These are phyloP conservation scores for Dipteronia sinensis DNA, from an alignment of 345 rosid genomes.

Conservation along the genomic window DNA sequence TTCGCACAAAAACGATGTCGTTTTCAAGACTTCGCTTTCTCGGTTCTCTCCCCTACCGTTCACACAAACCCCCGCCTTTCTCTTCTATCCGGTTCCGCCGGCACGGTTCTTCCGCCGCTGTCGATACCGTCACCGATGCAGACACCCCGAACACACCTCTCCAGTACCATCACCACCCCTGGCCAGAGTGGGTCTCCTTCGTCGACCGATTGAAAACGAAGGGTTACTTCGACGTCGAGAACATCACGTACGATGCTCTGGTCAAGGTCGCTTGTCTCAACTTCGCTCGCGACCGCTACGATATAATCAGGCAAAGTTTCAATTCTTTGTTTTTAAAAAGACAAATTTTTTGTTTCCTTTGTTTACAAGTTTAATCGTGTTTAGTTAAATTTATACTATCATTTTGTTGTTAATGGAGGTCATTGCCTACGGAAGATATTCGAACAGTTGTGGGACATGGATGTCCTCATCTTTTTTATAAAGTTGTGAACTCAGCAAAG, in stretches of 20 bases:
- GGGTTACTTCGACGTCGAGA: slow-evolving; percentile 51
- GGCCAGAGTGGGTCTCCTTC: slow-evolving; percentile 88
- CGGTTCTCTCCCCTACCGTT: background rate
- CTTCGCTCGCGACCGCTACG: slow-evolving; percentile 89
- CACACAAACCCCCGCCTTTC: background rate
- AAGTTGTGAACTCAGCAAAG: slow-evolving; percentile 77
- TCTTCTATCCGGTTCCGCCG: background rate
- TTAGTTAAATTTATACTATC: background rate
- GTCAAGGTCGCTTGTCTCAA: slow-evolving; percentile 75
- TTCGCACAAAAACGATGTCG: background rate
- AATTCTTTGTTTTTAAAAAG: no score
- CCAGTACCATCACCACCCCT: slow-evolving; percentile 52
- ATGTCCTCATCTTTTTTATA: slow-evolving; percentile 77
- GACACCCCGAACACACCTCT: slow-evolving; percentile 11
- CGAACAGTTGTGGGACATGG: slow-evolving; percentile 70
- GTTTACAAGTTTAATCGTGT: no score
- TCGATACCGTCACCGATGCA: background rate
- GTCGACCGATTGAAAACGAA: slow-evolving; percentile 64
- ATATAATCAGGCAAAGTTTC: slow-evolving; percentile 55
- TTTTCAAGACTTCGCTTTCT: background rate
- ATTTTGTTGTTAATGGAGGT: slow-evolving; percentile 46
- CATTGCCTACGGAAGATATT: slow-evolving; percentile 56
- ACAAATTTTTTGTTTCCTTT: no score
- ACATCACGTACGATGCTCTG: slow-evolving; percentile 1
- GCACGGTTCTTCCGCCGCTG: background rate